Base-by-base conservation (phyloP, 2,329 filamentous ascomycete species). In the Exutisphaerella laricina region DNA sequence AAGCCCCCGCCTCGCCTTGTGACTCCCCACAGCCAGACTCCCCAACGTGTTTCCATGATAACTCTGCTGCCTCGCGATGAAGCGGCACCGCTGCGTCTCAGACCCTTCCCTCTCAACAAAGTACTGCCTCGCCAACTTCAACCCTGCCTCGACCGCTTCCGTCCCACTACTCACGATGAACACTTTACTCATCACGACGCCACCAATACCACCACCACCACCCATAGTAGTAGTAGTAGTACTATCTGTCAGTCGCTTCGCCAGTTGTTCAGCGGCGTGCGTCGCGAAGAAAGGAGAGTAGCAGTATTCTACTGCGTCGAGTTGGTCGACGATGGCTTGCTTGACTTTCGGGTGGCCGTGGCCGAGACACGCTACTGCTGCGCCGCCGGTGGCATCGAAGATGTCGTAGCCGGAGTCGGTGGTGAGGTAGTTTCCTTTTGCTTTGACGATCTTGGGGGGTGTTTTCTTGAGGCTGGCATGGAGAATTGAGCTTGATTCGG, bases 361-460 rank as follows among this genome's bases (percentile, higher is more conserved):
- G 6, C 85, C 85, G 5, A 89, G 66, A 56, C 79, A 82, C 4
- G 78, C 72, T 3, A 88, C 84, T 17, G 80, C 83, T 4, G 85
- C 82, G 16, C 85, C 85, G 25, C 80, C 76, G 10, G 80, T 84
- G 2, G 78, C 80, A 59, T 90, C 85, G 7, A 88, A 72, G 36
- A 90, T 73, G 22, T 66, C 67, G 5, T 71, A 68, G 1, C 79
- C 80, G 54, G 69, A 66, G 43, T 68, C 62, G 1, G 77, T 66
- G 26, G 66, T 63, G 20, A 78, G 59, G 48, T 72, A 74, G 50
- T 70, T 68, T 5, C 72, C 74, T 37, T 67, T 59, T 4, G 69
- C 75, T 0, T 65, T 68, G 8, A 67, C 56, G 3, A 74, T 73
- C 37, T 61, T 65, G 25, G 65, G 61, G n/a, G 75, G 69, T 8